Evolutionary conservation across 345 rosid genomes (phyloP).

Genomic region (Iberis pinnata): DNA sequence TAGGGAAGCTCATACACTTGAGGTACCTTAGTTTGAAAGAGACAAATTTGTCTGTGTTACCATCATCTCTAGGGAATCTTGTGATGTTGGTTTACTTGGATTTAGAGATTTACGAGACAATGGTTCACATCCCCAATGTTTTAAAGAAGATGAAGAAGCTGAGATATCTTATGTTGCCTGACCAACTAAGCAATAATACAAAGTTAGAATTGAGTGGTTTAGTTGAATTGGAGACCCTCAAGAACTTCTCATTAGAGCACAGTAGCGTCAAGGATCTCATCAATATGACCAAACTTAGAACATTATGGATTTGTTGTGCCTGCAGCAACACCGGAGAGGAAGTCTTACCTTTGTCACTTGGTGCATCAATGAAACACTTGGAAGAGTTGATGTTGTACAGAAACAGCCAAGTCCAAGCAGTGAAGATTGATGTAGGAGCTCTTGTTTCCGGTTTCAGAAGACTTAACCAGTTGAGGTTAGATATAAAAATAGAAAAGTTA

Average conservation of each 20-base stretch:
- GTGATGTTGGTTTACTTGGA: conserved; percentile 16
- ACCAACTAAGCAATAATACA: conserved; percentile 4
- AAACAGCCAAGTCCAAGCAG: not conserved
- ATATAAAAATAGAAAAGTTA: conserved; percentile 28
- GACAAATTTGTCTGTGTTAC: conserved; percentile 11
- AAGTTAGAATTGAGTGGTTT: conserved; percentile 13
- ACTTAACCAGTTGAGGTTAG: conserved; percentile 24
- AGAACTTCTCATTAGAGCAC: conserved; percentile 12
- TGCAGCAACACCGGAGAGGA: conserved; percentile 5
- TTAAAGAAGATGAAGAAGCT: conserved; percentile 17
- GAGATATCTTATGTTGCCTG: conserved; percentile 24
- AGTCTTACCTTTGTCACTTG: not conserved
- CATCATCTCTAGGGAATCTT: conserved; percentile 24
- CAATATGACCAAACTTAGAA: conserved; percentile 20
- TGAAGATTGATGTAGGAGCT: conserved; percentile 11
- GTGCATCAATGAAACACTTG: conserved; percentile 14
- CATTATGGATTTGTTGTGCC: conserved; percentile 11
- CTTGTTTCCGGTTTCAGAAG: conserved; percentile 15
- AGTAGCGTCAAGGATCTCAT: conserved; percentile 11
- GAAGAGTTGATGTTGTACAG: conserved; percentile 19
- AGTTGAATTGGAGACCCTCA: conserved; percentile 20
- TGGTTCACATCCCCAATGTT: conserved; percentile 24
- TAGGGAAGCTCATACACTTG: conserved; percentile 36
- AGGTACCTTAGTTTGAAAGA: conserved; percentile 23
- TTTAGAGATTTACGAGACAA: conserved; percentile 11